A percentile compares a stretch with the other conserved stretches of the same genome.
Evolutionary conservation across 805 yeast species (phyloP).

Genomic region (Candida vartiovaarae): DNA sequence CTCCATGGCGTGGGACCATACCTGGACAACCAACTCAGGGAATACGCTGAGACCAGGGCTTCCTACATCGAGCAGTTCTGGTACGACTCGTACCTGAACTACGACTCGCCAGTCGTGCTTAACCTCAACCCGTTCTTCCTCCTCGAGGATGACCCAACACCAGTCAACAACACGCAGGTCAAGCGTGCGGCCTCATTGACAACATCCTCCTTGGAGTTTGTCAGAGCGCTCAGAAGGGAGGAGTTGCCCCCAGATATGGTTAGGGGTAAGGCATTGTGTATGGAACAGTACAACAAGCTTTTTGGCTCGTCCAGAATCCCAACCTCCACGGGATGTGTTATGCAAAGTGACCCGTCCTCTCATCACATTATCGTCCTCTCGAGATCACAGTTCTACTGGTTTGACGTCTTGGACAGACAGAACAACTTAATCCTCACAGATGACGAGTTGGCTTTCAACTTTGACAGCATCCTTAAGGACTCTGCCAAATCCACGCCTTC

Average conservation of each 20-base stretch:
- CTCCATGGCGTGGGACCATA: slow-evolving; percentile 47
- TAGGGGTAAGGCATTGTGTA: slow-evolving; percentile 65
- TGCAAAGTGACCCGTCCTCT: slow-evolving; percentile 72
- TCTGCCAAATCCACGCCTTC: slow-evolving; percentile 42
- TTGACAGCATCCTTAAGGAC: slow-evolving; percentile 70
- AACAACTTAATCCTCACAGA: slow-evolving; percentile 69
- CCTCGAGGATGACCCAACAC: slow-evolving; percentile 85
- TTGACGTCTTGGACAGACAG: slow-evolving; percentile 74
- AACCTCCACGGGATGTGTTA: slow-evolving; percentile 70
- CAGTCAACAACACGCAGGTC: slow-evolving; percentile 43
- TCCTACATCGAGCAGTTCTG: slow-evolving; percentile 91
- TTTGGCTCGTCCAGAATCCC: slow-evolving; percentile 90
- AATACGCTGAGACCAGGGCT: slow-evolving; percentile 55
- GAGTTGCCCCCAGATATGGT: slow-evolving; percentile 67
- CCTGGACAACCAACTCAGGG: slow-evolving; percentile 56
- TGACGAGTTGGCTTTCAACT: slow-evolving; percentile 66
- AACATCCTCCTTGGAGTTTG: slow-evolving; percentile 69
- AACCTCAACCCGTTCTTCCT: slow-evolving; percentile 87
- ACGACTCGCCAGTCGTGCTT: slow-evolving; percentile 86
- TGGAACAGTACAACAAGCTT: slow-evolving; percentile 85
- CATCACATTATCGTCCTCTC: slow-evolving; percentile 78
- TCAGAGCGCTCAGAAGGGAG: slow-evolving; percentile 68
- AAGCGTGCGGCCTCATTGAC: slow-evolving; percentile 78
- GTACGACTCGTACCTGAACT: slow-evolving; percentile 84
- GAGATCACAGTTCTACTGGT: slow-evolving; percentile 90